Percentiles rank a stretch among this genome's conserved stretches.
phyloP scores from a whole-genome alignment of 305 asterid genomes.

The Fraxinus paxiana region DNA sequence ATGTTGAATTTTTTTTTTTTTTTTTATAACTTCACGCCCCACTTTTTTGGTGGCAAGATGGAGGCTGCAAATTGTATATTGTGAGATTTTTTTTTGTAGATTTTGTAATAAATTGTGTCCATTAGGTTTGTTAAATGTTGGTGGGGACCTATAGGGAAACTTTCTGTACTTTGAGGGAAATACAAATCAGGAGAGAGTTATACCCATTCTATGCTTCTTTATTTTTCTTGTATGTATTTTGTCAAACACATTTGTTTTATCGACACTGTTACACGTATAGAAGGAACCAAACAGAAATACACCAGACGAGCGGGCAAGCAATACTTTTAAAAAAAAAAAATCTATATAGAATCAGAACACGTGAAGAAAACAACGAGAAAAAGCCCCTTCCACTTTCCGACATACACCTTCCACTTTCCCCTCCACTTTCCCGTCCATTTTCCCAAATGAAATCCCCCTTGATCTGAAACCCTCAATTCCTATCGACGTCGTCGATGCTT shows the following conservation, averaged over 20 bases:
- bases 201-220: not conserved
- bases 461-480: too few species aligned
- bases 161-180: not conserved
- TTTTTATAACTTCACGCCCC: conserved; percentile 9
- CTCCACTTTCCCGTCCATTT: too few species aligned
- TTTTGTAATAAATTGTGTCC: not conserved
- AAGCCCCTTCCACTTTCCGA: too few species aligned
- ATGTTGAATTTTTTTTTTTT: not conserved
- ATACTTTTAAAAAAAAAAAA: too few species aligned
- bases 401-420: too few species aligned
- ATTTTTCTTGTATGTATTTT: not conserved
- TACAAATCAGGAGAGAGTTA: not conserved
- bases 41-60: conserved; percentile 36
- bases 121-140: not conserved
- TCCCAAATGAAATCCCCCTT: too few species aligned
- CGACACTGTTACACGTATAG: too few species aligned
- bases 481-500: too few species aligned
- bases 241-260: not conserved
- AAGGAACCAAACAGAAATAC: too few species aligned
- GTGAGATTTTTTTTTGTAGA: conserved; percentile 12
- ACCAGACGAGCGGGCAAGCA: too few species aligned
- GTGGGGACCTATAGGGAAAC: not conserved
- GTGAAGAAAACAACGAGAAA: too few species aligned
- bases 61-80: conserved; percentile 48
- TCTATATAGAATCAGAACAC: too few species aligned